phyloP scores from a whole-genome alignment of 2,329 filamentous ascomycete genomes.

The Ceratocystis lukuohia region DNA sequence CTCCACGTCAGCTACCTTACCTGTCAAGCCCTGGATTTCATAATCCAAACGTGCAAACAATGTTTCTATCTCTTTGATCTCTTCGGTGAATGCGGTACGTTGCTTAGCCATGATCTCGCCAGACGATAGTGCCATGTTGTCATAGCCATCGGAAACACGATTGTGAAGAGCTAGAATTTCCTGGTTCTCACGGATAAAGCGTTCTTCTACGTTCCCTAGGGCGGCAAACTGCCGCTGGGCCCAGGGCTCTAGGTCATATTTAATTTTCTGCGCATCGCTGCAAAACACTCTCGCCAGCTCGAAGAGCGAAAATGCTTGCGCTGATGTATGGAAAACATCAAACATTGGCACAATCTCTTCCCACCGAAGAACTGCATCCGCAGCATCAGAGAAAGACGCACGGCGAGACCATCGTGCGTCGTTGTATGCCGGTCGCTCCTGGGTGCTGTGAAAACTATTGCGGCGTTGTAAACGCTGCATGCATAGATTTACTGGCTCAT shows the following conservation, averaged over 20 bases:
- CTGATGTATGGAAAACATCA: slow-evolving; percentile 23
- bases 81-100: slow-evolving; percentile 53
- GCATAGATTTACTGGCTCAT: slow-evolving; percentile 11
- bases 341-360: slow-evolving; percentile 36
- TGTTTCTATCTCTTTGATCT: slow-evolving; percentile 64
- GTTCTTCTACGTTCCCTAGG: slow-evolving; percentile 47
- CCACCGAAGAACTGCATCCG: slow-evolving; percentile 61
- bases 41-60: slow-evolving; percentile 81
- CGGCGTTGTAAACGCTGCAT: slow-evolving; percentile 40
- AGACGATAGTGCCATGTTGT: slow-evolving; percentile 51
- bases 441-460: slow-evolving; percentile 37
- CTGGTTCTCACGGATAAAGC: slow-evolving; percentile 49
- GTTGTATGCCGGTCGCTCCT: slow-evolving; percentile 28
- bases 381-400: slow-evolving; percentile 61
- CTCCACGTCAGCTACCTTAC: slow-evolving; percentile 76
- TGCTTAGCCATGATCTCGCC: slow-evolving; percentile 58
- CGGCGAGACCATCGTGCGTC: slow-evolving; percentile 56
- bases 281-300: slow-evolving; percentile 44
- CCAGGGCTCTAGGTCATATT: slow-evolving; percentile 45
- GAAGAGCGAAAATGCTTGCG: slow-evolving; percentile 14
- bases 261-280: slow-evolving; percentile 38
- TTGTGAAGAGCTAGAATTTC: slow-evolving; percentile 55
- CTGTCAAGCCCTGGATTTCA: slow-evolving; percentile 67
- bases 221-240: slow-evolving; percentile 42
- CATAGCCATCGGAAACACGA: slow-evolving; percentile 56